Base-by-base conservation (phyloP, 2,329 filamentous ascomycete genomes). In the Plectosphaerella plurivora region DNA sequence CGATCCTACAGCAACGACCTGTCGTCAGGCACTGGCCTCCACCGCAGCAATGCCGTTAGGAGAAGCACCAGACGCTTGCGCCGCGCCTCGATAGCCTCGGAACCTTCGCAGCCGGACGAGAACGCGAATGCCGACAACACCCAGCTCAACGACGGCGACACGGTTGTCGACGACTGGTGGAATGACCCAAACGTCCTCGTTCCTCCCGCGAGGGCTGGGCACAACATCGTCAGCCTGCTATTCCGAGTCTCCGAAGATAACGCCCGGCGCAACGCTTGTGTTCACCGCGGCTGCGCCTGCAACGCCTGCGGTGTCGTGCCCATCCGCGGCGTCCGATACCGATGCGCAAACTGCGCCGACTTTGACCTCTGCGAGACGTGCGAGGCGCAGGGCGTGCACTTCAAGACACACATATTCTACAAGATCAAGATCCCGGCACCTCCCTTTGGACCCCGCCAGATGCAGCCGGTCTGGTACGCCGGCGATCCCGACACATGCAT, bases 241-340 rank as follows among this genome's bases (percentile, higher is more conserved):
- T 97, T 96, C 65, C 84, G 92, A 53, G 95, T 97, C 46, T 95
- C 92, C 0, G 92, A 97, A 68, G 91, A 97, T 59, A 92, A 96
- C 65, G 91, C 92, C 1, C 83, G 87, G 52, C 81, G 89, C 49
- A 93, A 94, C 65, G 89, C 91, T 18, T 96, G 94, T 63, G 87
- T 97, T 20, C 94, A 99, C 67, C 82, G 93, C 12, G 93, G 94
- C 12, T 95, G 96, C 55, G 88, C 87, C 37, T 99, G 94, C 67
- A 96, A 97, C 67, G 84, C 84, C 48, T 99, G 94, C 62, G 89
- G 89, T 51, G 84, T 88, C 62, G 84, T 89, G 48, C 93, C 94
- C 12, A 97, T 99, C 55, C 87, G 90, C 50, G 94, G 94, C 15
- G 88, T 96, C 55, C 84, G 94, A 53, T 99, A 96, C 73, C 88